These are phyloP conservation scores for Toxoplasma gondii DNA, from an alignment of 169 alveolate genomes.

Conservation along the genomic window DNA sequence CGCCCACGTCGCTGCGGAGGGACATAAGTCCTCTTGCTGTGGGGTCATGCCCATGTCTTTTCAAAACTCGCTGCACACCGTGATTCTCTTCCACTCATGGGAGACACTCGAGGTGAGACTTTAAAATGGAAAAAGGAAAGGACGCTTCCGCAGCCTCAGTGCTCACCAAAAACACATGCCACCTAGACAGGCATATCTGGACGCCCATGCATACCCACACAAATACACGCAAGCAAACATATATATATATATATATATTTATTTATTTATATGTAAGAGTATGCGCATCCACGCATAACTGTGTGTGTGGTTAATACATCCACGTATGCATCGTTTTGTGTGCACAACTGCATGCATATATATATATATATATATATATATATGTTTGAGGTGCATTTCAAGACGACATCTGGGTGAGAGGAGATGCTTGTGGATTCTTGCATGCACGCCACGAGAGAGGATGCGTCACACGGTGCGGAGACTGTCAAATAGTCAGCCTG, in stretches of 20 bases:
- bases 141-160: not conserved
- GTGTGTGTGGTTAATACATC: too few relatives aligned
- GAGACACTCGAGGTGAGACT: constrained; percentile 22
- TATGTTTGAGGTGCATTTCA: not conserved
- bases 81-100: constrained; percentile 35
- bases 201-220: not conserved
- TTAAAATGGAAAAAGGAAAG: too few relatives aligned
- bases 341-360: too few relatives aligned
- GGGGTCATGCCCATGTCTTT: constrained; percentile 50
- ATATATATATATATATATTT: too few relatives aligned
- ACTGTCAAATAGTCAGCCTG: not conserved
- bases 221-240: not conserved
- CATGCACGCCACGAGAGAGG: not conserved
- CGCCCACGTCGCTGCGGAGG: not conserved
- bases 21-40: constrained; percentile 13
- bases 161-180: too few relatives aligned
- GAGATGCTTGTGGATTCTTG: too few relatives aligned
- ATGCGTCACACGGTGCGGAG: not conserved
- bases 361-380: not conserved
- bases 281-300: too few relatives aligned
- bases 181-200: too few relatives aligned
- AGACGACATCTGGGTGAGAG: too few relatives aligned
- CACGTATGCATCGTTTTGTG: too few relatives aligned
- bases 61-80: not conserved
- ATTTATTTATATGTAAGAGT: too few relatives aligned